Evolutionary conservation across 768 basidiomycete genomes (phyloP), one percentile per base, ranked within the genome.

Genomic region (Lactarius akahatsu): DNA sequence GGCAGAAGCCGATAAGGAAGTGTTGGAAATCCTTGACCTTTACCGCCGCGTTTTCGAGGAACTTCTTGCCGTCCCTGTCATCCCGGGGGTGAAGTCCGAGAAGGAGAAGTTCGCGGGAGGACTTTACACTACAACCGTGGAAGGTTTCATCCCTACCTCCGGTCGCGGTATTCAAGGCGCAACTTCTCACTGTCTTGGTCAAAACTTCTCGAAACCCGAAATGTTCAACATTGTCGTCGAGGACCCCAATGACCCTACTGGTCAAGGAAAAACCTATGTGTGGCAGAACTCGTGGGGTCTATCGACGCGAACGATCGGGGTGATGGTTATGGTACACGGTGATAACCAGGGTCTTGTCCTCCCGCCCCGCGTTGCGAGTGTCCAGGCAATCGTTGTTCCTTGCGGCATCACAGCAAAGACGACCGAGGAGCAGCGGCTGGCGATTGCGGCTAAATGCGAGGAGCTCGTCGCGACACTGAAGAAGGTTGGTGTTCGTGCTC

Each of bases 271-370:
- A 81, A 76, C 85, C 0, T 88, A 89, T 70, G 95, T 94, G 13
- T 98, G 95, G 94, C 96, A 98, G 78, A 99, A 98, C 79, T 96
- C 93, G 40, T 98, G 97, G 97, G 97, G 97, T 73, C 80, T 98
- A 61, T 93, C 91, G 57, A 98, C 96, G n/a, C 83, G 97, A 64
- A 86, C 92, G 32, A 94, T 99, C 72, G 97, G 97, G 74, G 92
- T 98, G 64, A 98, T 98, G 96, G 95, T 97, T 72, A 99, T 99
- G 97, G 87, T 93, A 6, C 96, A 99, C 74, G 96, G 96, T 40
- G 97, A 99, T 76, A 94, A 99, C 76, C 92, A 97, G 74, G 97
- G 97, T 18, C 78, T 99, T 71, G 96, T 98, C 15, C 86, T 98
- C 63, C 97, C 97, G n/a, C 97, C 97, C 68, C 84, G 94, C 11